Evolutionary conservation across 1,284 basidiomycete genomes (phyloP), one percentile per base, ranked within the genome.

Genomic region (Moniliella sp.): DNA sequence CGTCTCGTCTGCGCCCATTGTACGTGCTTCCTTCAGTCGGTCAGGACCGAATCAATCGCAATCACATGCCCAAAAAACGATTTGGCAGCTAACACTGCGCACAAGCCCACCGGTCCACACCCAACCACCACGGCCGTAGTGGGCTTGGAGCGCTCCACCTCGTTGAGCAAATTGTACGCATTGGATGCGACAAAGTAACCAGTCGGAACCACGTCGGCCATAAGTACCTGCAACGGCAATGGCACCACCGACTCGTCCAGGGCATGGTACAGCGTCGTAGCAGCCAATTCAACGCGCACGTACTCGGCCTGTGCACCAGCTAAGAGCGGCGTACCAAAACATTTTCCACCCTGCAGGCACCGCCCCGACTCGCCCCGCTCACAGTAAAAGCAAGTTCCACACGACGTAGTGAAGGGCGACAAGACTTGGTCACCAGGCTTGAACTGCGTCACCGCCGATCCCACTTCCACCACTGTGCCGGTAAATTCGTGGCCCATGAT

Each of bases 261-360:
- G 23, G 78, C 65, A 38, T 69, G 73, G 64, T 75, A 78, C 4
- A 81, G 67, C 0, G 76, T 78, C 12, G 76, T 76, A 15, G 78
- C 78, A 0, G 75, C 79, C 35, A 70, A 70, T 4, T 79, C 79
- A 51, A 56, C 72, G 16, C 75, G 71, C 3, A 81, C 69, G 57
- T 76, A 88, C 61, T 84, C 80, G 0, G 81, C 81, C 64, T 88
- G 83, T 1, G 73, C 78, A 8, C 82, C 83, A 5, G 75, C 73
- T 1, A 81, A 68, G 7, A 61, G 51, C 0, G 75, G 71, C 18
- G 72, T 72, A 10, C 82, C 82, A 53, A 83, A 78, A 5, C 81
- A 65, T 15, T 62, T 61, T n/a, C n/a, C n/a, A 4, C 73, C 71
- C 39, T 72, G 61, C 1, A 67, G 63, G 57, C 83, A 86, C 28